Base-by-base conservation (phyloP, 805 yeast genomes). In the Spathaspora hagerdaliae region DNA sequence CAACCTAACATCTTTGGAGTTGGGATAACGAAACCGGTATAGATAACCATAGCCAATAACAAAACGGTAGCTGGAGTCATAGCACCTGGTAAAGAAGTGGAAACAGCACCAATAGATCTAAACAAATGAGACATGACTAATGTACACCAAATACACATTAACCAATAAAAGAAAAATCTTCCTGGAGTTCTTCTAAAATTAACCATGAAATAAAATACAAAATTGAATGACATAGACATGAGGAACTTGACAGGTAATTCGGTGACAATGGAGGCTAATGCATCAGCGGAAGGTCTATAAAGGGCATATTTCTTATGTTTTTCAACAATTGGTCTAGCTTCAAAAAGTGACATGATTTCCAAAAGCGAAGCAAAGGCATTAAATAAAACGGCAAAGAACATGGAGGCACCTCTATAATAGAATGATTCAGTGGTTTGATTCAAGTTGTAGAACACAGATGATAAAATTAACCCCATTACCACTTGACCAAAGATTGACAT, bases 241-340 rank as follows among this genome's bases (percentile, higher is more conserved):
- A 54, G 46, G 6, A 69, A 49, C 62, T 85, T 85, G 44, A 79
- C 71, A 3, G 92, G 91, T 48, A 86, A 61, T 42, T 80, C 83
- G 3, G 87, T 74, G 4, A 83, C 48, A 39, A 81, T 69, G 5
- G 80, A 69, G 0, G 88, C 83, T 4, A 86, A 53, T 1, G 88
- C 85, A 56, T 85, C 92, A 3, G 87, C 81, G 11, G 88, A 75
- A 2, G 91, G 90, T 47, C 82, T 81, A 59, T 84, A 87, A 47
- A 86, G 74, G 0, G 88, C 81, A 54, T 83, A 87, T 41, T 76
- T 74, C 56, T 82, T 81, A 59, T 87, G 95, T 57, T 87, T 86
- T 54, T 77, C 78, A 27, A 84, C 74, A 50, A 87, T 79, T 27
- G 84, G 80, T 65, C 85, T 78, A 46, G 77, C 77, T 48, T 78